Percentiles rank a stretch among this genome's conserved stretches.
Evolutionary conservation across 306 rosid species (phyloP).

Genomic region (Gillenia trifoliata): DNA sequence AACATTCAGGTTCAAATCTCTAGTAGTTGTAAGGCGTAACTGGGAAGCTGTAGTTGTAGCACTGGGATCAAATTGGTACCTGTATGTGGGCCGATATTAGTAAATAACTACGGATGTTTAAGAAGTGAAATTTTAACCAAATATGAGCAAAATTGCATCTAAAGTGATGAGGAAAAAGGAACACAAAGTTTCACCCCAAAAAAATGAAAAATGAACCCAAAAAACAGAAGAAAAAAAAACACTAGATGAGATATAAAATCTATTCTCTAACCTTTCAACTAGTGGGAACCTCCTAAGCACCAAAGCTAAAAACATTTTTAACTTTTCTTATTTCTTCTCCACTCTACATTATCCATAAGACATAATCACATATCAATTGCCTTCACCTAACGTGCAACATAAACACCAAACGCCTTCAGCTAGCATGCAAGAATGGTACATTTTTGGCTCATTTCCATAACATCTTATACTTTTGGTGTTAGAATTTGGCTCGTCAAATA

Average conservation of each 20-base stretch:
- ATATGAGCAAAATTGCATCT: background rate
- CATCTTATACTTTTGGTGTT: no score
- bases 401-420: background rate
- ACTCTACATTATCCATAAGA: background rate
- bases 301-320: background rate
- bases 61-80: conserved; percentile 77
- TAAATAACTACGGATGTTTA: background rate
- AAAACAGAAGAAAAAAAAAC: background rate
- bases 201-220: background rate
- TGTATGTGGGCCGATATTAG: conserved; percentile 21
- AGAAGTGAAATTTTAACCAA: background rate
- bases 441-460: background rate
- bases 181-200: background rate
- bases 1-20: conserved; percentile 86
- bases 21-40: conserved; percentile 77
- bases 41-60: conserved; percentile 88
- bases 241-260: background rate
- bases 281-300: background rate
- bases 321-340: background rate
- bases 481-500: no score
- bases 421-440: background rate
- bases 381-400: background rate
- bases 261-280: background rate
- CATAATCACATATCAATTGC: background rate
- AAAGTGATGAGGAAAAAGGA: background rate